Evolutionary conservation across 495 filamentous ascomycete genomes (phyloP).

Genomic region (Aspergillus leporis): DNA sequence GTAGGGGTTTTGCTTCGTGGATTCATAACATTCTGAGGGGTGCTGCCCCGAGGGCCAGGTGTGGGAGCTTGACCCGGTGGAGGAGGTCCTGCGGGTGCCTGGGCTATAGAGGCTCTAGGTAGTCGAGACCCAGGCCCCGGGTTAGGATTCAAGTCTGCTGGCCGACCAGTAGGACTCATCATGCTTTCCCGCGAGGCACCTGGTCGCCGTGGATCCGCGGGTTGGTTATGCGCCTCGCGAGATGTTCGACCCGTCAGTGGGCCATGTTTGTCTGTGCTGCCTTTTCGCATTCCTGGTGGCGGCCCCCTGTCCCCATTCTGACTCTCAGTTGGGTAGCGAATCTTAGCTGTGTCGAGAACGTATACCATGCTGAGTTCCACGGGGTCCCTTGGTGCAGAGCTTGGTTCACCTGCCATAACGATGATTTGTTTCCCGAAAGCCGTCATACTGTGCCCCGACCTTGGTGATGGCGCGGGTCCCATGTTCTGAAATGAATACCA

Average conservation of each 20-base stretch:
- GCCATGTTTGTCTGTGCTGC: constrained; percentile 40
- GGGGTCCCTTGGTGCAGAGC: constrained; percentile 75
- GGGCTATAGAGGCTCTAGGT: constrained; percentile 68
- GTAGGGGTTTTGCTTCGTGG: constrained; percentile 63
- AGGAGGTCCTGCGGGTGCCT: constrained; percentile 77
- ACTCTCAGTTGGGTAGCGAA: constrained; percentile 83
- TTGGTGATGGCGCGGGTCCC: constrained; percentile 90
- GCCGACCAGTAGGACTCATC: constrained; percentile 39
- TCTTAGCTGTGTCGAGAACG: constrained; percentile 90
- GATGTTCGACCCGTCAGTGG: constrained; percentile 47
- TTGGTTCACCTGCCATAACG: constrained; percentile 91
- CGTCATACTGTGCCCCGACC: constrained; percentile 98
- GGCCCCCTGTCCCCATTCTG: constrained; percentile 47
- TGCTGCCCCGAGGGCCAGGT: constrained; percentile 63
- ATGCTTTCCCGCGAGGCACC: constrained; percentile 56
- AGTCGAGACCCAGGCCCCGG: constrained; percentile 59
- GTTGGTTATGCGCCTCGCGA: constrained; percentile 63
- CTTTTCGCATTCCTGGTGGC: constrained; percentile 34
- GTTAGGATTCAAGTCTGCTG: constrained; percentile 31
- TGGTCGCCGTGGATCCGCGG: constrained; percentile 55
- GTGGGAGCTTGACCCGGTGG: constrained; percentile 84
- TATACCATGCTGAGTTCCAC: constrained; percentile 87
- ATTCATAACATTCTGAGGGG: constrained; percentile 36
- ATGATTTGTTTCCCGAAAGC: constrained; percentile 88
- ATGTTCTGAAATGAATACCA: constrained; percentile 99